These are phyloP conservation scores for Rhynchospora tenuis DNA, from an alignment of 176 grass and related monocot species.

Conservation along the genomic window DNA sequence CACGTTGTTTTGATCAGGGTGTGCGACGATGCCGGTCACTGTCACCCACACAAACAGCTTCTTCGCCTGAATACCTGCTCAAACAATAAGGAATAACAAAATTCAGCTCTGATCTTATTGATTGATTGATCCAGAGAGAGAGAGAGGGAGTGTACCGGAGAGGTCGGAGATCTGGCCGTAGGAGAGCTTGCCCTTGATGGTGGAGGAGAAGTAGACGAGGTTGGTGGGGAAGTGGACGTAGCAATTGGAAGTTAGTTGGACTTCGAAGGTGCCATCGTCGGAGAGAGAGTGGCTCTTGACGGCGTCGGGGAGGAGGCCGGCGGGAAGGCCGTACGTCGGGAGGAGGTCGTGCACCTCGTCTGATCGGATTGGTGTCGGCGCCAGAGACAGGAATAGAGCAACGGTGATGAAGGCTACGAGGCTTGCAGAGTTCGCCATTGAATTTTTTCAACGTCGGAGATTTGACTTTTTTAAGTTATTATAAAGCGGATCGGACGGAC, in stretches of 20 bases:
- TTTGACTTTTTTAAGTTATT: too few species aligned
- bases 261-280: constrained; percentile 48
- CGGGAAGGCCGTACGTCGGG: constrained; percentile 56
- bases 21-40: constrained; percentile 48
- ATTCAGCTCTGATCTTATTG: too few species aligned
- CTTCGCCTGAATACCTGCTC: constrained; percentile 69
- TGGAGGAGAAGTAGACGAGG: constrained; percentile 56
- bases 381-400: neutral
- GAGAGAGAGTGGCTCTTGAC: constrained; percentile 50
- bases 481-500: too few species aligned
- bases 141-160: too few species aligned
- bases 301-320: constrained; percentile 60
- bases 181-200: constrained; percentile 43
- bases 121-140: too few species aligned
- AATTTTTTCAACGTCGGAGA: too few species aligned
- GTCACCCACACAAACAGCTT: constrained; percentile 73
- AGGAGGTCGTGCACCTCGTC: constrained; percentile 50
- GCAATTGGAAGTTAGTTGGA: constrained; percentile 49
- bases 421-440: constrained; percentile 25
- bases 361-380: neutral
- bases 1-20: constrained; percentile 35
- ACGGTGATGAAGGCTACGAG: neutral
- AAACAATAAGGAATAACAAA: too few species aligned
- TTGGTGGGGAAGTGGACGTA: constrained; percentile 56
- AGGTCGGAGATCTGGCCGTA: constrained; percentile 45